Percentiles rank a stretch among this genome's conserved stretches.
These are phyloP conservation scores for Fraxinus floribunda DNA, from an alignment of 305 asterid genomes.

Conservation along the genomic window DNA sequence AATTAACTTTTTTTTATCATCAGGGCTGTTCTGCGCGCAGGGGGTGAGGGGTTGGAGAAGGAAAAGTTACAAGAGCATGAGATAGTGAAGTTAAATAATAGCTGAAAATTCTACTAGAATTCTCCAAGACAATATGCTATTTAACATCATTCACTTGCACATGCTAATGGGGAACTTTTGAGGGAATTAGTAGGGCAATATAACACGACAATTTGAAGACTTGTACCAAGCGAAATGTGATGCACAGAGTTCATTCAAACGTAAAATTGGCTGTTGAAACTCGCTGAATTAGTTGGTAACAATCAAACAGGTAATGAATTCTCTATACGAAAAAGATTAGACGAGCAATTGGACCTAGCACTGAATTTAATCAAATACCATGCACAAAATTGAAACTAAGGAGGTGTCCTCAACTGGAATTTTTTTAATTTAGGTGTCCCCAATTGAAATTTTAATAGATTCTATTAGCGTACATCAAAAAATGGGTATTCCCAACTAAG, in stretches of 20 bases:
- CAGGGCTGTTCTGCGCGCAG: not conserved
- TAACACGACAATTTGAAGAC: not conserved
- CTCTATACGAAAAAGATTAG: not conserved
- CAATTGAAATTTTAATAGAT: not conserved
- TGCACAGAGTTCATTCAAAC: not conserved
- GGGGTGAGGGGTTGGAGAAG: not conserved
- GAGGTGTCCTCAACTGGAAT: not conserved
- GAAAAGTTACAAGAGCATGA: not conserved
- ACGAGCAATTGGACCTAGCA: not conserved
- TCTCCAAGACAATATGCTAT: not conserved
- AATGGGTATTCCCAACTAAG: not conserved
- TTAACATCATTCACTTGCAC: constrained; percentile 8
- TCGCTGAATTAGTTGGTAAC: not conserved
- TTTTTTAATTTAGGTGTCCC: not conserved
- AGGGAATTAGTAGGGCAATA: not conserved
- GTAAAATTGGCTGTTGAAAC: not conserved
- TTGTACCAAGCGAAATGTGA: constrained; percentile 2
- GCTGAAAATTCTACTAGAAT: not conserved
- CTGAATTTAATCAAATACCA: not conserved
- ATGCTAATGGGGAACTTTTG: not conserved
- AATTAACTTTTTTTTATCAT: not conserved
- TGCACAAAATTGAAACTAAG: not conserved
- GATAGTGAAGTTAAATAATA: not conserved
- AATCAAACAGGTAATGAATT: not conserved
- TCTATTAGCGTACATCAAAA: not conserved